These are phyloP conservation scores for Eucommia ulmoides DNA, from an alignment of 257 asterid species.

Conservation along the genomic window DNA sequence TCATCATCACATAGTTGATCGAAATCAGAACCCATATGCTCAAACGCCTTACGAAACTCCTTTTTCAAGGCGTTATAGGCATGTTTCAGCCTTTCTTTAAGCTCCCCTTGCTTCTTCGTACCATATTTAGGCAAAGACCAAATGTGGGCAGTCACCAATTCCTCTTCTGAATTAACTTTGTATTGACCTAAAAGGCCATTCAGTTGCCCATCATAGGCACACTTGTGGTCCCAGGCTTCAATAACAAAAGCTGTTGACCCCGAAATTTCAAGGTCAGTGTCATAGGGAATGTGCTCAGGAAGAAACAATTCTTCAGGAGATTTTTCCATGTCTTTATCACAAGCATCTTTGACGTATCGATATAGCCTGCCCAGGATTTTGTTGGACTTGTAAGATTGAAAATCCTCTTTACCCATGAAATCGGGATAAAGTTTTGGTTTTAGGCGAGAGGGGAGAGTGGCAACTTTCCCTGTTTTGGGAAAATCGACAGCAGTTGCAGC, in stretches of 20 bases:
- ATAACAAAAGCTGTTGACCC: conserved; percentile 35
- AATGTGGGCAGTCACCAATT: conserved; percentile 77
- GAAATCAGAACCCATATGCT: conserved; percentile 37
- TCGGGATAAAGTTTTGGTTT: conserved; percentile 82
- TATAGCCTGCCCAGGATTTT: conserved; percentile 74
- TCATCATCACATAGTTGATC: conserved; percentile 42
- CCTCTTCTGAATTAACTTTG: conserved; percentile 68
- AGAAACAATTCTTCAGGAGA: conserved; percentile 17
- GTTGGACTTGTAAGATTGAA: conserved; percentile 44
- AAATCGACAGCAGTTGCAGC: conserved; percentile 92
- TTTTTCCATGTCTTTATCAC: conserved; percentile 19
- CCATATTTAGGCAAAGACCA: conserved; percentile 81
- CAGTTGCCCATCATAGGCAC: conserved; percentile 66
- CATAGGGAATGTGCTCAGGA: conserved; percentile 29
- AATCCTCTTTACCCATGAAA: conserved; percentile 76
- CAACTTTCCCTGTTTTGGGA: conserved; percentile 82
- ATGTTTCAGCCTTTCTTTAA: conserved; percentile 78
- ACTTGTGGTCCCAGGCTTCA: conserved; percentile 63
- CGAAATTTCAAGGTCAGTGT: conserved; percentile 42
- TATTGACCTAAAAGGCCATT: conserved; percentile 70
- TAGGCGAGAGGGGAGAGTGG: conserved; percentile 39
- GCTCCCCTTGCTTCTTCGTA: conserved; percentile 57
- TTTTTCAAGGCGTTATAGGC: conserved; percentile 56
- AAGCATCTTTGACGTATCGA: conserved; percentile 42
- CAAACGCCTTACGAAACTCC: conserved; percentile 69